These are phyloP conservation scores for Colletotrichum sp. DNA, from an alignment of 2,329 filamentous ascomycete genomes.

Conservation along the genomic window DNA sequence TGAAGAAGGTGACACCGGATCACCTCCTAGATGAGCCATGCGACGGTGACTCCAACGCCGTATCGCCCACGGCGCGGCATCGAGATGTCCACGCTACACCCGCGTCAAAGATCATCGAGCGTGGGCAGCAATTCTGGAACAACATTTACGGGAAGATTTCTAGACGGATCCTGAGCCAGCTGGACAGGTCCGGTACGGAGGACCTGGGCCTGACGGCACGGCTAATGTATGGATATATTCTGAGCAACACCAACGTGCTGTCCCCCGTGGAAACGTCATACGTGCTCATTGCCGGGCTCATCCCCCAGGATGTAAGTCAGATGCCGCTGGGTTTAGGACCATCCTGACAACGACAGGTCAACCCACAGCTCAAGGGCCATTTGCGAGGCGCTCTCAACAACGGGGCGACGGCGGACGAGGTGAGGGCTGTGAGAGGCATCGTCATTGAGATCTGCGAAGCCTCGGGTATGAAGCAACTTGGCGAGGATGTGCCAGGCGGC, in stretches of 20 bases:
- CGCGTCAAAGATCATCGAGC: conserved; percentile 38
- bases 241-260: conserved; percentile 53
- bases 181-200: conserved; percentile 53
- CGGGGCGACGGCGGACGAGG: conserved; percentile 52
- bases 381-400: conserved; percentile 54
- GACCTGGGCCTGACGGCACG: conserved; percentile 53
- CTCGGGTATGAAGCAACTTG: conserved; percentile 48
- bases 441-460: conserved; percentile 51
- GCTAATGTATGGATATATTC: conserved; percentile 53
- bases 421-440: conserved; percentile 50
- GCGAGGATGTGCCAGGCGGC: conserved; percentile 34
- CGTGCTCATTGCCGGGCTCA: conserved; percentile 53
- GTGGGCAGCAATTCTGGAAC: conserved; percentile 53
- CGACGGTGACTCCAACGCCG: conserved; percentile 27
- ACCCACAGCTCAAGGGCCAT: conserved; percentile 59
- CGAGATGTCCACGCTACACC: conserved; percentile 43
- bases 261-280: conserved; percentile 52
- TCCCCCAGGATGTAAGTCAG: conserved; percentile 54
- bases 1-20: conserved; percentile 47
- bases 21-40: conserved; percentile 39
- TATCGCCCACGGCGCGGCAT: conserved; percentile 42
- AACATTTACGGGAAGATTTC: conserved; percentile 55
- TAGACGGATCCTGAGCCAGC: conserved; percentile 49
- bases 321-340: neutral
- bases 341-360: conserved; percentile 39